Conservation (phyloP, 1,284 basidiomycete genomes). For the Pascua sp. region DNA sequence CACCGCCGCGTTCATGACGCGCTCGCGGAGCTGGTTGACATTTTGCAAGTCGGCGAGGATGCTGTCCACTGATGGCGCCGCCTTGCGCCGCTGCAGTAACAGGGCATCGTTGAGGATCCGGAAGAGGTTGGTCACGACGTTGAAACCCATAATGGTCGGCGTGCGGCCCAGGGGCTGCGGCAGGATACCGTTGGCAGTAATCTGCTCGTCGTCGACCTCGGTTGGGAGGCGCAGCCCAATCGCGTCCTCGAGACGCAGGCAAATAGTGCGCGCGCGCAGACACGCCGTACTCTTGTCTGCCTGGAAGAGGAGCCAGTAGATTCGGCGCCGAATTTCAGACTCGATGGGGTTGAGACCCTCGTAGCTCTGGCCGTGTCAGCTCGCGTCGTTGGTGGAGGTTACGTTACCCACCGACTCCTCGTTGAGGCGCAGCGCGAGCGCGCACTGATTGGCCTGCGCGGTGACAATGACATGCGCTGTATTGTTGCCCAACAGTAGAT, state of each 20-base stretch:
- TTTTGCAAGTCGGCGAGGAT: conserved; percentile 37
- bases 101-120: conserved; percentile 42
- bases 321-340: conserved; percentile 34
- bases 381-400: neutral
- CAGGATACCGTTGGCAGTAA: conserved; percentile 37
- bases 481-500: conserved; percentile 41
- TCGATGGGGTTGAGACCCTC: conserved; percentile 39
- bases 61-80: conserved; percentile 28
- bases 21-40: conserved; percentile 32
- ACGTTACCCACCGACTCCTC: conserved; percentile 31
- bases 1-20: conserved; percentile 22
- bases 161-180: conserved; percentile 37
- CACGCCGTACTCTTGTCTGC: conserved; percentile 46
- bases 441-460: conserved; percentile 38
- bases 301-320: conserved; percentile 45
- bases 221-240: conserved; percentile 30
- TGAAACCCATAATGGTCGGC: conserved; percentile 43
- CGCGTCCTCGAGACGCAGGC: conserved; percentile 36
- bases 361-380: conserved; percentile 31
- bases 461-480: conserved; percentile 40
- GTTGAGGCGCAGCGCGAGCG: conserved; percentile 37
- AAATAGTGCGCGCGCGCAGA: conserved; percentile 35
- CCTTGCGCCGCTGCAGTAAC: conserved; percentile 33
- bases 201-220: conserved; percentile 48
- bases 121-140: conserved; percentile 39